A percentile compares a stretch with the other conserved stretches of the same genome.
These are phyloP conservation scores for Talaromyces trachyspermus DNA, from an alignment of 495 filamentous ascomycete genomes.

Conservation along the genomic window DNA sequence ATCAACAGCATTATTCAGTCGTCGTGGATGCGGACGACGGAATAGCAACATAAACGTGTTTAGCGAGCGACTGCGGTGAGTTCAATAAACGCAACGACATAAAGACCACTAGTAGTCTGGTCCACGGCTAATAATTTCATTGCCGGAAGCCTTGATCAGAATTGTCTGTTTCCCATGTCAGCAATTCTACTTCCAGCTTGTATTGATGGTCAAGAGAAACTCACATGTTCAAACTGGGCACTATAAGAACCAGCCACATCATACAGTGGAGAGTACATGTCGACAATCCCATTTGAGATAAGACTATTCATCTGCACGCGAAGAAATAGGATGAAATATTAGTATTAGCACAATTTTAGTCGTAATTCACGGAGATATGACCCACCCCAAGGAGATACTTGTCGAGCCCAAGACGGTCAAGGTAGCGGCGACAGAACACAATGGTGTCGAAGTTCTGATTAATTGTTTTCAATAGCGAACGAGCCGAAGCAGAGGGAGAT, in stretches of 20 bases:
- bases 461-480: constrained; percentile 51
- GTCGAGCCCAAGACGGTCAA: constrained; percentile 54
- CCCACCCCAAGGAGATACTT: constrained; percentile 54
- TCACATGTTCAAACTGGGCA: constrained; percentile 56
- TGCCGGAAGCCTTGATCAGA: constrained; percentile 35
- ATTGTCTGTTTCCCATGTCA: constrained; percentile 28
- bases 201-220: constrained; percentile 11
- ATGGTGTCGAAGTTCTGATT: constrained; percentile 58
- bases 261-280: constrained; percentile 44
- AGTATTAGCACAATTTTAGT: too few species aligned
- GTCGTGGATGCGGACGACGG: too few species aligned
- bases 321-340: too few species aligned
- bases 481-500: constrained; percentile 49
- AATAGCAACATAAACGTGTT: too few species aligned
- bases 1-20: too few species aligned
- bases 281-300: constrained; percentile 45
- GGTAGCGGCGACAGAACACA: constrained; percentile 55
- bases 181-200: constrained; percentile 5
- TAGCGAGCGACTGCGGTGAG: too few species aligned
- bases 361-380: constrained; percentile 11
- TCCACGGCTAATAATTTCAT: constrained; percentile 46
- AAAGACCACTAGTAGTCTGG: too few species aligned
- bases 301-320: constrained; percentile 41
- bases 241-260: constrained; percentile 51
- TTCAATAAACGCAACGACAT: too few species aligned